A percentile compares a stretch with the other conserved stretches of the same genome.
phyloP scores from a whole-genome alignment of 2,329 filamentous ascomycete genomes.

The Cladosporium phlei region DNA sequence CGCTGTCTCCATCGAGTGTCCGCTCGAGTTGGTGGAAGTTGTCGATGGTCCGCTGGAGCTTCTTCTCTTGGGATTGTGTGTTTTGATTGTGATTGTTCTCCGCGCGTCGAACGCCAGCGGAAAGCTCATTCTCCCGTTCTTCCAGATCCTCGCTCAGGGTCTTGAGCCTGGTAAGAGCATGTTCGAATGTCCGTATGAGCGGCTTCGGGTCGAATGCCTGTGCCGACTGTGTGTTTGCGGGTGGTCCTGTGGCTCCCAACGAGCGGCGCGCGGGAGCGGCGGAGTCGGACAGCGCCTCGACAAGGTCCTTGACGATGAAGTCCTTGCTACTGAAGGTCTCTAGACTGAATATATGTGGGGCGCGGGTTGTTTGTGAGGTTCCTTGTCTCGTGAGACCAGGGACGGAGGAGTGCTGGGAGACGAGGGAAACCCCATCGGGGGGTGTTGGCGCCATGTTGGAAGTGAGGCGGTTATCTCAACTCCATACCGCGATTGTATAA shows the following conservation, averaged over 20 bases:
- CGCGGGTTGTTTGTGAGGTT: slow-evolving; percentile 28
- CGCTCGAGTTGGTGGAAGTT: slow-evolving; percentile 88
- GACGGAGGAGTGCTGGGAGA: slow-evolving; percentile 32
- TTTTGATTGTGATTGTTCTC: slow-evolving; percentile 91
- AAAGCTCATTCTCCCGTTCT: slow-evolving; percentile 82
- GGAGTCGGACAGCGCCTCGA: slow-evolving; percentile 84
- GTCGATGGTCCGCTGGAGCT: slow-evolving; percentile 86
- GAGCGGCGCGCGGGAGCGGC: slow-evolving; percentile 78
- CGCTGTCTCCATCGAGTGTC: slow-evolving; percentile 58
- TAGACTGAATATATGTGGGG: slow-evolving; percentile 61
- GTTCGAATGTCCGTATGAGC: slow-evolving; percentile 89
- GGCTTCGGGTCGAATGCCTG: slow-evolving; percentile 85
- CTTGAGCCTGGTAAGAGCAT: slow-evolving; percentile 64
- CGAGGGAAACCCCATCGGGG: slow-evolving; percentile 40
- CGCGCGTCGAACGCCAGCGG: slow-evolving; percentile 82
- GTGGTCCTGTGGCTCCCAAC: slow-evolving; percentile 42
- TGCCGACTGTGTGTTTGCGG: slow-evolving; percentile 29
- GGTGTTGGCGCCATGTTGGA: slow-evolving; percentile 33
- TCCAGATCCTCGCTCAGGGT: slow-evolving; percentile 78
- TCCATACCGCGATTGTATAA: slow-evolving; percentile 9
- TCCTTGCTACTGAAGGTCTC: slow-evolving; percentile 68
- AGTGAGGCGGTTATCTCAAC: slow-evolving; percentile 3
- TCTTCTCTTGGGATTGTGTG: slow-evolving; percentile 77
- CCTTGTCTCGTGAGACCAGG: slow-evolving; percentile 14
- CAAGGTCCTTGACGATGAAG: slow-evolving; percentile 97